These are phyloP conservation scores for Stereum hirsutum DNA, from an alignment of 1,284 basidiomycete species.

Conservation along the genomic window DNA sequence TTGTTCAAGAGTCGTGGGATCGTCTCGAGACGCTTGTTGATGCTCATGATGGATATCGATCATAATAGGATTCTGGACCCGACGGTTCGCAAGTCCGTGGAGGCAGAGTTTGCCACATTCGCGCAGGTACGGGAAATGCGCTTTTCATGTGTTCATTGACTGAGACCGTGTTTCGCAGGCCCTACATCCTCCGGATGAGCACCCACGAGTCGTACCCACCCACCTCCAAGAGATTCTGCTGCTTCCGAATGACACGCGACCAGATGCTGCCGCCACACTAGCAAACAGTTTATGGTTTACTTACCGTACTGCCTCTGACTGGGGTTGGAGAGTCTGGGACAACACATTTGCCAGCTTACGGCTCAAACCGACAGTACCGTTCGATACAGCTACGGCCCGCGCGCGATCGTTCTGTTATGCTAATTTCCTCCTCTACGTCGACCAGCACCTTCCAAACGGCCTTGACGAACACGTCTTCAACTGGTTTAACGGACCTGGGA, in stretches of 20 bases:
- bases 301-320: slow-evolving; percentile 58
- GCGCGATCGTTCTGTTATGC: slow-evolving; percentile 56
- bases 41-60: slow-evolving; percentile 56
- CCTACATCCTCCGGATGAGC: slow-evolving; percentile 34
- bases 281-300: slow-evolving; percentile 73
- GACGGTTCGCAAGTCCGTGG: slow-evolving; percentile 45
- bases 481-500: slow-evolving; percentile 63
- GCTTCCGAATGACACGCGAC: slow-evolving; percentile 45
- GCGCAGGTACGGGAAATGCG: slow-evolving; percentile 54
- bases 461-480: slow-evolving; percentile 56
- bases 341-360: slow-evolving; percentile 58
- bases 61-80: slow-evolving; percentile 43
- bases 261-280: slow-evolving; percentile 55
- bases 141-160: neutral
- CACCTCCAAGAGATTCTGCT: slow-evolving; percentile 59
- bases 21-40: slow-evolving; percentile 52
- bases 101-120: slow-evolving; percentile 47
- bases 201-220: slow-evolving; percentile 41
- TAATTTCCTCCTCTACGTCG: slow-evolving; percentile 58
- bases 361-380: slow-evolving; percentile 40
- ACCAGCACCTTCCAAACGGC: slow-evolving; percentile 63
- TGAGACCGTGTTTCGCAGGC: slow-evolving; percentile 22
- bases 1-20: slow-evolving; percentile 52
- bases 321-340: slow-evolving; percentile 76
- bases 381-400: slow-evolving; percentile 34